Base-by-base conservation (phyloP, 108 stramenopile species). In the Aureococcus anophagefferens region DNA sequence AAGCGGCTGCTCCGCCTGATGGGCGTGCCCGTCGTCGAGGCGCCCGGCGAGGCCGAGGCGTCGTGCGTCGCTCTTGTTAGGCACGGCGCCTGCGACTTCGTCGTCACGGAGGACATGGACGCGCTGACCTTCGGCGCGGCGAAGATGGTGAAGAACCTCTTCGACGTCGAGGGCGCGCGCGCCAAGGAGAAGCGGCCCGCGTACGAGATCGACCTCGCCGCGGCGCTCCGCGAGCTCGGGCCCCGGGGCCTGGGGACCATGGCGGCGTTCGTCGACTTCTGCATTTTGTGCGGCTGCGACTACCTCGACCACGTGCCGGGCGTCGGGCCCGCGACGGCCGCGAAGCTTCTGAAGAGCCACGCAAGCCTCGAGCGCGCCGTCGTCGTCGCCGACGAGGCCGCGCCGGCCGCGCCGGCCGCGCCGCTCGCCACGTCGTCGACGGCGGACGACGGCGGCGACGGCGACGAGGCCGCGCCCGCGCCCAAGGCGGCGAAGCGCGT, bases 21-120 rank as follows among this genome's bases (percentile, higher is more conserved):
- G 97, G 99, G 99, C 30, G 84, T 94, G 33, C 97, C 97, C 28
- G 85, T 95, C 29, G 80, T 98, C 33, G 59, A 81, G 64, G 97
- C 97, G 14, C 96, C 97, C 4, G 94, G 94, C 74, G 97, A 99
- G 79, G 98, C 98, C 0, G 96, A 99, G 81, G 98, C 98, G 0
- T 93, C 96, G 78, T 96, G 96, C 25, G 90, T 94, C 25, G 87
- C 88, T 14, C 79, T 99, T 69, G 90, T 89, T 65, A 85, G 75
- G 67, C 86, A 74, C 33, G 96, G 96, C 11, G 77, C 40, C 13
- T 44, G 40, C 13, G 40, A 44, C 40, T 44, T 11, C 40, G 40
- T 44, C 9, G 97, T 88, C 21, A 98, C 99, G 5, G 99, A 99
- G 78, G 99, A 99, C 83, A 98, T 97, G 95, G 98, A 99, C 75